Evolutionary conservation across 148 eudicot species (phyloP).

Genomic region (Fagopyrum tataricum): DNA sequence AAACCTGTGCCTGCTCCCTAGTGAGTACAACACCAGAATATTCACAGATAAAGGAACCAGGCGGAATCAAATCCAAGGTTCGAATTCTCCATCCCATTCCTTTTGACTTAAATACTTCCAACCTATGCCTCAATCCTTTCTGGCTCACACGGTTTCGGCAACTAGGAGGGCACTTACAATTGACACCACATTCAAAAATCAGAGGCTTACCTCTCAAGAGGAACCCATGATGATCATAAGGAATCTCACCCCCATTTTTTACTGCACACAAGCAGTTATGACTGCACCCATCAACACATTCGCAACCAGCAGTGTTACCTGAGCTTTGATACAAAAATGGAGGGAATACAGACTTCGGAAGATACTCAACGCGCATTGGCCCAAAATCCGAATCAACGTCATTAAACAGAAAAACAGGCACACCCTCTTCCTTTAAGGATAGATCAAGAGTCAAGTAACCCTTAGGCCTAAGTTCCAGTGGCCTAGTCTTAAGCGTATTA

Average conservation of each 20-base stretch:
- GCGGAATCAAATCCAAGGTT: conserved; percentile 71
- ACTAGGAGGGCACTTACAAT: conserved; percentile 64
- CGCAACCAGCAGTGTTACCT: conserved; percentile 48
- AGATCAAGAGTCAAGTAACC: conserved; percentile 75
- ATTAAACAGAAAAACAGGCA: conserved; percentile 62
- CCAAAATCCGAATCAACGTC: conserved; percentile 60
- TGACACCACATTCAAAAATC: conserved; percentile 69
- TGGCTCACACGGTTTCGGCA: conserved; percentile 88
- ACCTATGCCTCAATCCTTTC: conserved; percentile 52
- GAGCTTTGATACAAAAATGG: conserved; percentile 36
- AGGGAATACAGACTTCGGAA: conserved; percentile 51
- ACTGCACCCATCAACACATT: conserved; percentile 50
- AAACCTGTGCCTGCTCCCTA: conserved; percentile 59
- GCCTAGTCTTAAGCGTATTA: conserved; percentile 36
- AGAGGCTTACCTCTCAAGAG: conserved; percentile 81
- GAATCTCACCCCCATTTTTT: conserved; percentile 83
- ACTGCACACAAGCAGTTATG: conserved; percentile 51
- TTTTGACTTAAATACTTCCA: conserved; percentile 82
- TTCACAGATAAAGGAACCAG: conserved; percentile 87
- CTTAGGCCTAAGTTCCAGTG: conserved; percentile 48
- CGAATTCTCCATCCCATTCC: conserved; percentile 90
- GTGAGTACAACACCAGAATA: conserved; percentile 76
- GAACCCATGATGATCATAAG: conserved; percentile 66
- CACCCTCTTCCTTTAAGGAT: conserved; percentile 52
- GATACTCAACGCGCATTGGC: conserved; percentile 69